Percentiles rank a stretch among this genome's conserved stretches.
phyloP scores from a whole-genome alignment of 1,284 basidiomycete species.

The Leucoagaricus sp. region DNA sequence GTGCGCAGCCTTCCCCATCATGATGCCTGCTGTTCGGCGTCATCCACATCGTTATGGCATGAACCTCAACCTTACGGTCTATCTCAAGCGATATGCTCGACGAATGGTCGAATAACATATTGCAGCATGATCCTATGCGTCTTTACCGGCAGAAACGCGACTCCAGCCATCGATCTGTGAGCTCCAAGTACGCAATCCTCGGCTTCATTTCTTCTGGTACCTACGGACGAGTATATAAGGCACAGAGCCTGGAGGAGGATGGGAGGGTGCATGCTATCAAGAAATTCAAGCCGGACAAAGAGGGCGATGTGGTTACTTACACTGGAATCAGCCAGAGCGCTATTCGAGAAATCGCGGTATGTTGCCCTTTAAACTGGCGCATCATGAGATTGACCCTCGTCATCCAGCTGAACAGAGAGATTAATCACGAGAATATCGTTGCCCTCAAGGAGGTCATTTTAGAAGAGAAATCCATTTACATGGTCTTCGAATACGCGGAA shows the following conservation, averaged over 20 bases:
- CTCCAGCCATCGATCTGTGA: constrained; percentile 62
- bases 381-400: background rate
- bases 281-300: constrained; percentile 99
- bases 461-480: constrained; percentile 97
- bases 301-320: constrained; percentile 91
- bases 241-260: constrained; percentile 74
- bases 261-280: constrained; percentile 91
- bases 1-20: background rate
- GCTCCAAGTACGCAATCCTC: constrained; percentile 86
- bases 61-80: background rate
- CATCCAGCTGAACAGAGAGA: constrained; percentile 88
- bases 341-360: constrained; percentile 91
- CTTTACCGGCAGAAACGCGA: constrained; percentile 80
- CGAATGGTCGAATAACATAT: constrained; percentile 39
- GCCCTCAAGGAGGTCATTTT: constrained; percentile 93
- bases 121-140: constrained; percentile 76
- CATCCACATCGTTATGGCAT: background rate
- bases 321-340: constrained; percentile 98
- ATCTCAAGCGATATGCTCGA: constrained; percentile 26
- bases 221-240: constrained; percentile 98
- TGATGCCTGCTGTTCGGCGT: too few relatives aligned
- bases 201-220: constrained; percentile 99
- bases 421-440: constrained; percentile 91
- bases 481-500: constrained; percentile 99
- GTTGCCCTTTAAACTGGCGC: constrained; percentile 30